Base-by-base conservation (phyloP, 768 basidiomycete genomes). In the Leccinum boreale region DNA sequence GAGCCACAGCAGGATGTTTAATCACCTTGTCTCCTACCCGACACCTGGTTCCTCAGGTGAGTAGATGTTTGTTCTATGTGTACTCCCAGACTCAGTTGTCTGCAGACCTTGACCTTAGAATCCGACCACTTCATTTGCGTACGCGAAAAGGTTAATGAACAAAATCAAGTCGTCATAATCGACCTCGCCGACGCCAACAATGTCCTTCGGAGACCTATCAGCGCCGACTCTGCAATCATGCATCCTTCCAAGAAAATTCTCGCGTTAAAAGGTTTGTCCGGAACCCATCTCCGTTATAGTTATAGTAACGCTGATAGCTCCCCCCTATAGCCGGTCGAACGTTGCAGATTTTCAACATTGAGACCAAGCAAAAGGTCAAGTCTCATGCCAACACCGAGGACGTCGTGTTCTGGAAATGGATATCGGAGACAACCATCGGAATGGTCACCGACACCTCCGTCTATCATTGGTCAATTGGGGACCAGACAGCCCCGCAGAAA, bases 191-290 rank as follows among this genome's bases (percentile, higher is more conserved):
- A 98, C 74, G 93, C 95, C 67, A 98, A 98, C 79, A 92, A 96
- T 88, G 91, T 98, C 67, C 83, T 95, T 56, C 88, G 94, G 59
- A 81, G 94, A 65, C 94, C 94, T 61, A 98, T 99, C 69, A 90
- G 92, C 24, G 97, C 97, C n/a, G 97, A 99, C 73, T 93, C 92
- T 39, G 96, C 97, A 56, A 97, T 99, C 66, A 98, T 99, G 96
- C 94, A 98, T 70, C 93, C 92, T 44, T 85, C 83, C 59, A 86
- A 96, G 78, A 98, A 98, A 84, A 93, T 98, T 74, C 84, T 99
- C 57, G 97, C 97, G 4, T 74, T 99, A 52, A 95, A 94, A 81
- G 89, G 95, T 89, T 10, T 54, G 59, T 54, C 29, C 33, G 21
- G 33, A 26, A 26, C 19, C 11, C n/a, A 11, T 19, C 14, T 49